Percentiles rank a stretch among this genome's conserved stretches.
Evolutionary conservation across 2,329 filamentous ascomycete genomes (phyloP).

Genomic region (Diaporthe citriasiana): DNA sequence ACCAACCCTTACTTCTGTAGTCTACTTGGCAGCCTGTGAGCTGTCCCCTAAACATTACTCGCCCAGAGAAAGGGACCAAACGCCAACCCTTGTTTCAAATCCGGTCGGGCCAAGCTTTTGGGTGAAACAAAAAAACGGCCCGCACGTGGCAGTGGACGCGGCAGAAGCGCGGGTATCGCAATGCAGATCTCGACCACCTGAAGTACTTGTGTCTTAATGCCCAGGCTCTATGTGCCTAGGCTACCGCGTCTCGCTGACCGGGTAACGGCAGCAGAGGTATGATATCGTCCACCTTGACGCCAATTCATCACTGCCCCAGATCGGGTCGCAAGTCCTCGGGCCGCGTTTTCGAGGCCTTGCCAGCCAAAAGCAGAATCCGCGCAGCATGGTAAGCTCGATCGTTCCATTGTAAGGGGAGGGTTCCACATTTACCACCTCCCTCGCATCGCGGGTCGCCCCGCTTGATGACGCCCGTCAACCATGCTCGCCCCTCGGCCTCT

Average conservation of each 20-base stretch:
- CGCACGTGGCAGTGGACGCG: slow-evolving; percentile 33
- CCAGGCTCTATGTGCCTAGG: neutral
- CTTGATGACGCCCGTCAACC: slow-evolving; percentile 16
- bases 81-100: slow-evolving; percentile 32
- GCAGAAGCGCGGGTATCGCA: slow-evolving; percentile 24
- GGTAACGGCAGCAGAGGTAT: neutral
- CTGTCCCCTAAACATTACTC: neutral
- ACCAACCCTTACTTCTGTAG: neutral
- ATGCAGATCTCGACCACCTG: slow-evolving; percentile 18
- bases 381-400: slow-evolving; percentile 12
- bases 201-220: neutral
- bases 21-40: slow-evolving; percentile 2
- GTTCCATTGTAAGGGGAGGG: slow-evolving; percentile 9
- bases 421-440: slow-evolving; percentile 15
- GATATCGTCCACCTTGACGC: neutral
- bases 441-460: slow-evolving; percentile 27
- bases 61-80: neutral
- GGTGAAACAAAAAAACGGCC: slow-evolving; percentile 34
- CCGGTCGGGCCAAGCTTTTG: slow-evolving; percentile 24
- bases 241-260: neutral
- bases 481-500: neutral
- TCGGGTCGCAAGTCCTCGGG: neutral
- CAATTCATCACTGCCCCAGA: neutral
- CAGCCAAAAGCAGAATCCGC: neutral
- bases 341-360: neutral